Conservation (phyloP, 2,329 filamentous ascomycete genomes). For the Aureobasidium mangrovei region DNA sequence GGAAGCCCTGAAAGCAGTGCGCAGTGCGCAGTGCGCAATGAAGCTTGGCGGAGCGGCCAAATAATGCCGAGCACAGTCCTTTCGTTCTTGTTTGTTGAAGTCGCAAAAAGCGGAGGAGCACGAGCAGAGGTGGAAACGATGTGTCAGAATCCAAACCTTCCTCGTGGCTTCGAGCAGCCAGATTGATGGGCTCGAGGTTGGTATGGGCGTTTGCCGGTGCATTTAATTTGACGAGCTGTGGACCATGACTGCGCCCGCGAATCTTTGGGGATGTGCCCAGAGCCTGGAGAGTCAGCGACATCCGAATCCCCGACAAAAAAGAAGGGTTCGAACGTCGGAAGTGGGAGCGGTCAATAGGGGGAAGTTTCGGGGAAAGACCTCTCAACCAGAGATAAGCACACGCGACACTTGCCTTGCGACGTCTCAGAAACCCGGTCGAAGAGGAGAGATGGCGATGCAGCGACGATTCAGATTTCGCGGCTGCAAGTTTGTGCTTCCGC, state of each 20-base stretch:
- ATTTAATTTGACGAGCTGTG: slow-evolving; percentile 5
- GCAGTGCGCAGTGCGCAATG: neutral
- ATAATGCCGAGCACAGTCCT: slow-evolving; percentile 12
- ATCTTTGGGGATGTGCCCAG: slow-evolving; percentile 3
- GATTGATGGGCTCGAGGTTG: neutral
- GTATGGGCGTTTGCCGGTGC: slow-evolving; percentile 13
- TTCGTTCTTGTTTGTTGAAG: slow-evolving; percentile 8
- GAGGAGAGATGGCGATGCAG: neutral
- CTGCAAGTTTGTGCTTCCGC: slow-evolving; percentile 9
- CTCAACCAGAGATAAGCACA: neutral
- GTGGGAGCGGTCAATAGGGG: neutral
- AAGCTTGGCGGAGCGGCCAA: slow-evolving; percentile 8
- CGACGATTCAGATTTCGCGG: slow-evolving; percentile 5
- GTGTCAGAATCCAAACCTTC: slow-evolving; percentile 8
- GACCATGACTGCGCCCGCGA: neutral
- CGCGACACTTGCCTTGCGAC: neutral
- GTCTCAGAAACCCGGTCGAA: slow-evolving; percentile 1
- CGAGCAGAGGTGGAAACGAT: slow-evolving; percentile 1
- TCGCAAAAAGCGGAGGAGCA: slow-evolving; percentile 4
- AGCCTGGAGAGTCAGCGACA: neutral
- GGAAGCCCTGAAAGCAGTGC: slow-evolving; percentile 5
- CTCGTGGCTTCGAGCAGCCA: slow-evolving; percentile 2
- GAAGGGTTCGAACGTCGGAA: neutral
- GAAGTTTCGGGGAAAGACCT: neutral
- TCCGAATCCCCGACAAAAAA: neutral